Percentiles rank a stretch among this genome's conserved stretches.
Conservation (phyloP, 257 asterid species). For the Fraxinus quadrangulata region DNA sequence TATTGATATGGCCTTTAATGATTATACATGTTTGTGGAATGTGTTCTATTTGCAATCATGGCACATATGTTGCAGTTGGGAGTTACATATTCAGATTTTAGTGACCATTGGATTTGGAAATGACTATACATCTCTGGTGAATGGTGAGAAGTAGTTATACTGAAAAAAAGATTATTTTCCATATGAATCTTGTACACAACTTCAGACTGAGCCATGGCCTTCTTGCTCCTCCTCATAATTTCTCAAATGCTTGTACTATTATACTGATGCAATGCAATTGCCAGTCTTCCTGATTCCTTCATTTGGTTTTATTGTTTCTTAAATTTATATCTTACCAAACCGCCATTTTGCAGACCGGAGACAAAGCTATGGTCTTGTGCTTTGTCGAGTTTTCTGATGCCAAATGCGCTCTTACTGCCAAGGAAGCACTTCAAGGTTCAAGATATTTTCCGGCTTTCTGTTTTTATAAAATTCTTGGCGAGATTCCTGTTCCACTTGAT, state of each 20-base stretch:
- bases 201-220: background rate
- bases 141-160: conserved; percentile 2
- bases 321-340: background rate
- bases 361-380: conserved; percentile 74
- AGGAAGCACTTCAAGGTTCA: conserved; percentile 81
- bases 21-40: background rate
- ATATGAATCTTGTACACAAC: background rate
- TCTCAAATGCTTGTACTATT: background rate
- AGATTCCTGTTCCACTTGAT: background rate
- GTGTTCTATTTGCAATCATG: conserved; percentile 2
- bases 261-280: background rate
- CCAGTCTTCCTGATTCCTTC: conserved; percentile 15
- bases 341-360: conserved; percentile 56
- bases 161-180: background rate
- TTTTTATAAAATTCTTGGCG: background rate
- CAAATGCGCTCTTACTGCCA: conserved; percentile 70
- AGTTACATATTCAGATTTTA: background rate
- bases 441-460: conserved; percentile 16
- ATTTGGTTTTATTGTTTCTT: conserved; percentile 4
- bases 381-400: conserved; percentile 77
- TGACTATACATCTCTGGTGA: background rate
- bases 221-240: background rate
- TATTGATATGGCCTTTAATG: background rate
- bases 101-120: background rate
- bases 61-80: background rate